phyloP scores from a whole-genome alignment of 495 filamentous ascomycete genomes.

The Friedmanniomyces endolithicus region DNA sequence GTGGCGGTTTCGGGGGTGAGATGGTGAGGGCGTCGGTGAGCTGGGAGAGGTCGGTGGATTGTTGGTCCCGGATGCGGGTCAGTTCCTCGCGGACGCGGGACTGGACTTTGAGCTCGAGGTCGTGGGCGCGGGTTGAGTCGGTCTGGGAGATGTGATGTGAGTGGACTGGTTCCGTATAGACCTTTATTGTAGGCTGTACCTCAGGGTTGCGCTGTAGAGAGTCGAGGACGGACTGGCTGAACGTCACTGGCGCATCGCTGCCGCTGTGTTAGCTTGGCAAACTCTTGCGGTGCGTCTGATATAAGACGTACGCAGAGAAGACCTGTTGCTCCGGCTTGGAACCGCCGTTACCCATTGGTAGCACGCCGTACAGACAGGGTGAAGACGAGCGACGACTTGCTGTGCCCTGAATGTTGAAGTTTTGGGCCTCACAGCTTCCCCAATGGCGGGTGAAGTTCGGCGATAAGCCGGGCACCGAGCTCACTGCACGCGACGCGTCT shows the following conservation, averaged over 20 bases:
- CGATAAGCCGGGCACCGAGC: not conserved
- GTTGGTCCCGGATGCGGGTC: constrained; percentile 50
- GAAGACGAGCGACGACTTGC: not conserved
- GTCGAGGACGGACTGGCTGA: constrained; percentile 74
- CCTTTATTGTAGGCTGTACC: constrained; percentile 39
- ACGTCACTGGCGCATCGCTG: constrained; percentile 72
- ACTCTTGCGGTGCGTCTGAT: not conserved
- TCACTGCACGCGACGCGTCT: not conserved
- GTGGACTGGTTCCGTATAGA: not conserved
- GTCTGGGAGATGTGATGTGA: constrained; percentile 40
- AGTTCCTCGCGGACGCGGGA: constrained; percentile 77
- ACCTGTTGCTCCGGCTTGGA: constrained; percentile 31
- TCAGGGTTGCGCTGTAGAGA: constrained; percentile 72
- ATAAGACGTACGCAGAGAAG: constrained; percentile 27
- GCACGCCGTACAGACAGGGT: not conserved
- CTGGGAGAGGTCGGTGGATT: constrained; percentile 45
- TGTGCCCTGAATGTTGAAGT: constrained; percentile 4
- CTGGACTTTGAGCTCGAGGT: constrained; percentile 80
- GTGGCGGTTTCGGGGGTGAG: constrained; percentile 24
- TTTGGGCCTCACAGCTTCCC: constrained; percentile 1
- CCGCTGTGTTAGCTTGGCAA: constrained; percentile 2
- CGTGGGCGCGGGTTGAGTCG: constrained; percentile 70
- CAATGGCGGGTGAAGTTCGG: not conserved
- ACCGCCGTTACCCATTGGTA: constrained; percentile 28
- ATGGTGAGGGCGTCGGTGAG: constrained; percentile 40